Conservation (phyloP, 768 basidiomycete species). For the button mushroom (Agaricus bisporus) region DNA sequence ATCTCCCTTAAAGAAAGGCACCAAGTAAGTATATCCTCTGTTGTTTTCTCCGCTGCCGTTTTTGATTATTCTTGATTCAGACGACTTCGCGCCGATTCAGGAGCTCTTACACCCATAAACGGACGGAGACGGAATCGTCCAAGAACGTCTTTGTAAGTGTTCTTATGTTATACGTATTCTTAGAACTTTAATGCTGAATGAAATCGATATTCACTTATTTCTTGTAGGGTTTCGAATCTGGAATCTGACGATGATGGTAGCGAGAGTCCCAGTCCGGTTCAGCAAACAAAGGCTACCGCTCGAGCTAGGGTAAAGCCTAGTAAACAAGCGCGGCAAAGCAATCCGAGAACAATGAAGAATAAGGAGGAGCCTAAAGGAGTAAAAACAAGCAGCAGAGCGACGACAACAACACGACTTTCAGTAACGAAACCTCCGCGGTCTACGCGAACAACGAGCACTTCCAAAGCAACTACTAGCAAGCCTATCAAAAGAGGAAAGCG, state of each 20-base stretch:
- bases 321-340: not conserved
- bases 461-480: not conserved
- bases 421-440: not conserved
- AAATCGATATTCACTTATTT: no score
- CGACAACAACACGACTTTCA: not conserved
- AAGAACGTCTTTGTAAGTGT: not conserved
- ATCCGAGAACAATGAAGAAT: not conserved
- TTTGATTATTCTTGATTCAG: not conserved
- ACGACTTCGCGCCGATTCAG: not conserved
- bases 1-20: constrained; percentile 4
- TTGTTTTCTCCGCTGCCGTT: not conserved
- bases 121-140: constrained; percentile 8
- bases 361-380: not conserved
- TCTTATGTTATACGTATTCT: not conserved
- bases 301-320: not conserved
- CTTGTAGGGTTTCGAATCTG: not conserved
- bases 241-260: constrained; percentile 10
- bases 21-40: constrained; percentile 6
- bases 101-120: not conserved
- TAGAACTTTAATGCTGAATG: not conserved
- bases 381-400: not conserved
- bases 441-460: not conserved
- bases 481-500: constrained; percentile 5
- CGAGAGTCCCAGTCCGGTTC: constrained; percentile 2
- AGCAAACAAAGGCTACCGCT: not conserved